Evolutionary conservation across 2,329 filamentous ascomycete species (phyloP), one percentile per base, ranked within the genome.

Genomic region (Falciphora oryzae): DNA sequence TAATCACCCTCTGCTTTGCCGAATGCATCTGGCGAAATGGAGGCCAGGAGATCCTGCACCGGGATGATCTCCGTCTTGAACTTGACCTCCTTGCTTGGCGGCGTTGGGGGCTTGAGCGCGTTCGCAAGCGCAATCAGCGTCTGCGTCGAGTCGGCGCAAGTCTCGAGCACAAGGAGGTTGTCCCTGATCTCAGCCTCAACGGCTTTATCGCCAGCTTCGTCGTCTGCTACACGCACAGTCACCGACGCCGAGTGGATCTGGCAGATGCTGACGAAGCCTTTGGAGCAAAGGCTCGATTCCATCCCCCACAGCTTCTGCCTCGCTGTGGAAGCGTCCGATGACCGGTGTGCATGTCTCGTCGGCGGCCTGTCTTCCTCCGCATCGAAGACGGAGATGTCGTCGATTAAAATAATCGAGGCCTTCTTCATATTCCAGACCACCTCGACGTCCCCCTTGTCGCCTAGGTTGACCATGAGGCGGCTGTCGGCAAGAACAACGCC

Each of bases 121-220:
- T 90, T 92, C 22, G 93, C 78, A 57, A 96, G 83, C 2, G 85
- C 83, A 63, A 97, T 89, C 18, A 99, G 82, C 0, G 95, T 99
- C 74, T 97, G 93, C 0, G 93, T 98, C 1, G 95, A 99, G 76
- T 99, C 95, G 35, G 95, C 95, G 71, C 96, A 99, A 1, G 93
- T 96, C 75, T 99, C 95, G 8, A 99, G 79, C 44, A 99, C 89
- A 63, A 99, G 81, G 1, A 99, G 82, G 68, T 96, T 90, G 71
- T 97, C 93, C 66, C 87, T 87, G 60, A 98, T 79, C 68, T 96
- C 91, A 1, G 97, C 82, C 69, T 95, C 89, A 18, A 97, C 76
- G 57, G 86, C 84, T 68, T 88, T 89, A 35, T 87, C 82, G 0
- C 82, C 85, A 50, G 87, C 83, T 1, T 79, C 79, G 57, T 83